These are phyloP conservation scores for Edhazardia aedis DNA, from an alignment of 371 early-diverging fungal genomes.

Conservation along the genomic window DNA sequence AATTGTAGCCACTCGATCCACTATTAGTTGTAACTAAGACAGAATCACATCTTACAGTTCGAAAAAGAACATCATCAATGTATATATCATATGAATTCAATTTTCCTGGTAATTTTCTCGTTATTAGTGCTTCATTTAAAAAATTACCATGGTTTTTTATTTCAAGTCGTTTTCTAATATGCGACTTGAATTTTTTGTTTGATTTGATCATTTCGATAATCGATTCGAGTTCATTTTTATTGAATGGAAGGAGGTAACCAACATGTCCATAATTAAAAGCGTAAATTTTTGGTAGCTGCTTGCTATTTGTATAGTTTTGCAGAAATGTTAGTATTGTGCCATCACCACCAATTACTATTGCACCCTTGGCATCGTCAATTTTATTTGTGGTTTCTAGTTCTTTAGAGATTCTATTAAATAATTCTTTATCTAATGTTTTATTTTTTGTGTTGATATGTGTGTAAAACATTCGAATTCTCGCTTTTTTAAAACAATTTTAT, in stretches of 20 bases:
- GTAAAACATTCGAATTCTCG: too few relatives aligned
- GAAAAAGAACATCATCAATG: constrained; percentile 9
- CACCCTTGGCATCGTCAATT: background rate
- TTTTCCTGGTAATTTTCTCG: constrained; percentile 9
- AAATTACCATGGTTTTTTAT: constrained; percentile 10
- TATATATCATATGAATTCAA: constrained; percentile 13
- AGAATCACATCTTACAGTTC: constrained; percentile 22
- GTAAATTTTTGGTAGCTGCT: constrained; percentile 16
- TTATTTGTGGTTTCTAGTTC: too few relatives aligned
- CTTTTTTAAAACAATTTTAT: too few relatives aligned
- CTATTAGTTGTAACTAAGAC: constrained; percentile 23
- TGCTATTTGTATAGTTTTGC: background rate
- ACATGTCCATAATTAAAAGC: constrained; percentile 21
- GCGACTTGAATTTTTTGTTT: background rate
- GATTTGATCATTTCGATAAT: background rate
- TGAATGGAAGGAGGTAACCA: constrained; percentile 25
- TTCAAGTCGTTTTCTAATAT: constrained; percentile 9
- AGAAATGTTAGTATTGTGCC: constrained; percentile 23
- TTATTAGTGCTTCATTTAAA: constrained; percentile 30
- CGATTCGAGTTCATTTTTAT: background rate
- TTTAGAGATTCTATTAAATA: too few relatives aligned
- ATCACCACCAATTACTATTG: constrained; percentile 30
- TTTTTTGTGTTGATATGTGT: too few relatives aligned
- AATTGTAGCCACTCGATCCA: constrained; percentile 37
- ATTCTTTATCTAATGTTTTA: too few relatives aligned